Conservation (phyloP, 208 protist genomes). For the Leishmania amazonensis region DNA sequence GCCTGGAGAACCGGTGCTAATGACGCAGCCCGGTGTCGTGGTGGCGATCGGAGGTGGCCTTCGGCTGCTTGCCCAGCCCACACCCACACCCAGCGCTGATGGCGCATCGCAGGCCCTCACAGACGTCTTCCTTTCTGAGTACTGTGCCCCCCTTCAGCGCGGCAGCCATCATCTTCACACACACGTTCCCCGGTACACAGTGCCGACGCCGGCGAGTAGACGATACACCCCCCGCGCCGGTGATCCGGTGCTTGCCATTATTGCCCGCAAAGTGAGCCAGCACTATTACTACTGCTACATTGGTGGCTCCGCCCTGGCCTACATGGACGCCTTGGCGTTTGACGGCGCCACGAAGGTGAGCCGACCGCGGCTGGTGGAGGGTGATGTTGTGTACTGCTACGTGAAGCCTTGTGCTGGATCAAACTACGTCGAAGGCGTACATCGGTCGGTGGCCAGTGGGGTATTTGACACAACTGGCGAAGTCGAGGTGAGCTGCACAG, state of each 20-base stretch:
- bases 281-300: slow-evolving; percentile 77
- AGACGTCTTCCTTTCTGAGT: slow-evolving; percentile 54
- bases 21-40: slow-evolving; percentile 39
- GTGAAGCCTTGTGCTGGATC: slow-evolving; percentile 43
- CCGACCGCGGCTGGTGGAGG: slow-evolving; percentile 68
- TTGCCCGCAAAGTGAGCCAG: slow-evolving; percentile 51
- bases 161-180: slow-evolving; percentile 28
- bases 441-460: not conserved
- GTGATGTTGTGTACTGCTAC: slow-evolving; percentile 79
- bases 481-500: slow-evolving; percentile 75
- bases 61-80: slow-evolving; percentile 28
- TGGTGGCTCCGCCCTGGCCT: slow-evolving; percentile 42
- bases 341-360: slow-evolving; percentile 86
- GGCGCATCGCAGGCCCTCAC: slow-evolving; percentile 1
- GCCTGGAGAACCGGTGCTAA: slow-evolving; percentile 79
- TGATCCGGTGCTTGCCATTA: slow-evolving; percentile 77
- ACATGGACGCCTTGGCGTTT: slow-evolving; percentile 78
- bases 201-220: slow-evolving; percentile 54
- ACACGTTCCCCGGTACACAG: slow-evolving; percentile 39
- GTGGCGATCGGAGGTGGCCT: slow-evolving; percentile 74
- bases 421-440: slow-evolving; percentile 23
- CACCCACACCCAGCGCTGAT: not conserved
- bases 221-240: slow-evolving; percentile 55
- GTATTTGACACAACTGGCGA: slow-evolving; percentile 29
- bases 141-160: slow-evolving; percentile 57